Conservation (phyloP, 1,284 basidiomycete genomes). For the Fomitopsis schrenkii region DNA sequence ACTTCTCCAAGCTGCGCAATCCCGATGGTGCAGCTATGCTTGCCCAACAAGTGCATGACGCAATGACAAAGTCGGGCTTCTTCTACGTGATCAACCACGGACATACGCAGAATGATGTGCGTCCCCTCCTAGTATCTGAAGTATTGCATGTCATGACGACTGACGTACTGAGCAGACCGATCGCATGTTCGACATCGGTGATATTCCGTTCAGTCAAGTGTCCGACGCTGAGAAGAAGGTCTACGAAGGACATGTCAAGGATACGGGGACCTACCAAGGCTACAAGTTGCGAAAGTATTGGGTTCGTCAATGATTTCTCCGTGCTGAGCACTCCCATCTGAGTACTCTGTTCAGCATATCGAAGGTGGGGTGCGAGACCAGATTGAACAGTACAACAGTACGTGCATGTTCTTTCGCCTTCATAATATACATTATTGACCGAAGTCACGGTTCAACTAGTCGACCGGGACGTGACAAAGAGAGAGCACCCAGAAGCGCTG, state of each 20-base stretch:
- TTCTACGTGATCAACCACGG: constrained; percentile 64
- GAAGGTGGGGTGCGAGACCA: constrained; percentile 54
- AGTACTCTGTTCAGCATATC: constrained; percentile 36
- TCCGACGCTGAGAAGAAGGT: constrained; percentile 50
- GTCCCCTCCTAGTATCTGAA: not conserved
- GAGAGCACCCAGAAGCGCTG: constrained; percentile 44
- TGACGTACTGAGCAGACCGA: constrained; percentile 24
- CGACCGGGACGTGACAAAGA: constrained; percentile 40
- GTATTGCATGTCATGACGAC: not conserved
- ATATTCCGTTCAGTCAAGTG: constrained; percentile 50
- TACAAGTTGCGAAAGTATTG: constrained; percentile 44
- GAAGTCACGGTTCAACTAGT: constrained; percentile 27
- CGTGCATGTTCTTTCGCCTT: constrained; percentile 7
- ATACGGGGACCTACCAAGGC: constrained; percentile 52
- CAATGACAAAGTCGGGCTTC: constrained; percentile 58
- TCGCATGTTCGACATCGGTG: constrained; percentile 55
- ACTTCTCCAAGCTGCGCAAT: constrained; percentile 48
- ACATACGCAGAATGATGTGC: constrained; percentile 40
- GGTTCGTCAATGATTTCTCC: not conserved
- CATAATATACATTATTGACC: too few relatives aligned
- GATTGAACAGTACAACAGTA: constrained; percentile 56
- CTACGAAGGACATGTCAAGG: constrained; percentile 45
- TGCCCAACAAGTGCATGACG: constrained; percentile 48
- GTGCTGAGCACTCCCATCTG: not conserved
- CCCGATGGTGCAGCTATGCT: constrained; percentile 44